Base-by-base conservation (phyloP, 495 filamentous ascomycete genomes). In the Pyrenula massariospora region DNA sequence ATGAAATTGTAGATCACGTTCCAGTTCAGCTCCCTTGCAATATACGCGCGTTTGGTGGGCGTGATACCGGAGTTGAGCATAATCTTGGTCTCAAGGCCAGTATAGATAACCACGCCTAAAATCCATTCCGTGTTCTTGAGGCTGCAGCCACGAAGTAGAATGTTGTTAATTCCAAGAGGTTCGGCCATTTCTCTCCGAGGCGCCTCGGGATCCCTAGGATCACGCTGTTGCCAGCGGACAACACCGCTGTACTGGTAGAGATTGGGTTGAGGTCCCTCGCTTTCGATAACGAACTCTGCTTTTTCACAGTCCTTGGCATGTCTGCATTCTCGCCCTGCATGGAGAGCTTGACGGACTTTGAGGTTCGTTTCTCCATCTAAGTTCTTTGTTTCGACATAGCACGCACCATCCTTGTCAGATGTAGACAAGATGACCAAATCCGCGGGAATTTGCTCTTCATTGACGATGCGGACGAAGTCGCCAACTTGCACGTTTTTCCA, bases 11-110 rank as follows among this genome's bases (percentile, higher is more conserved):
- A 91, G 58, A 96, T 82, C 66, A 99, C 93, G 69, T 96, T 93
- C 84, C 91, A 94, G 70, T 97, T 97, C 50, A 99, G 75, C 64
- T 96, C 91, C 60, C 87, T 86, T 36, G 89, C 85, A 64, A 99
- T 91, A 52, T 88, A 83, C 49, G 94, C 81, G 59, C 92, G 85
- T 72, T 99, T 99, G 60, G 83, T 94, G 10, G 94, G 94, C n/a
- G 94, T 97, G 51, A 89, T 88, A 55, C 94, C 94, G 11, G 94
- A 86, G 67, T 99, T 99, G 72, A 96, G 85, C 94, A 99, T 99
- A 68, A 97, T 97, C 74, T 97, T 99, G 21, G 94, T 96, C 63
- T 99, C 94, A 62, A 87, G 85, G 47, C 94, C 94, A 22, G 94
- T 99, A 75, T 95, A 99, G 42, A 95, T 74, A 52, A 97, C 94